These are phyloP conservation scores for Boletus sp. DNA, from an alignment of 1,284 basidiomycete species.

Conservation along the genomic window DNA sequence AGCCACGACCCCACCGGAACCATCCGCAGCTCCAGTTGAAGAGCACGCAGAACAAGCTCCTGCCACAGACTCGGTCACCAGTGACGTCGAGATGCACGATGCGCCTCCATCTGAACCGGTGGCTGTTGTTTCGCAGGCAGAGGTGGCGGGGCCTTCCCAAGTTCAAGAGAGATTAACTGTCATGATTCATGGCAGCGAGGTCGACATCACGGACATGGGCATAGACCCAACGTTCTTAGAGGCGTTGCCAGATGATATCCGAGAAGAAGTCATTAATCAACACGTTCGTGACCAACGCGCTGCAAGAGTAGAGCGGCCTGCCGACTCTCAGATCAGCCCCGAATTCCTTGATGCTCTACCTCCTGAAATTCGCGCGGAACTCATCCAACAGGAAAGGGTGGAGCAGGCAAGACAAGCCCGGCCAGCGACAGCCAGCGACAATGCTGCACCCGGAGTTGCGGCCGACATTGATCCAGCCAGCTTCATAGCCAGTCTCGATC, in stretches of 20 bases:
- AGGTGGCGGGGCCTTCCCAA: constrained; percentile 35
- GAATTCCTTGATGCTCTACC: constrained; percentile 98
- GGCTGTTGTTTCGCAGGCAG: constrained; percentile 14
- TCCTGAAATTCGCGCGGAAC: constrained; percentile 94
- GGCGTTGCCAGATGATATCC: constrained; percentile 97
- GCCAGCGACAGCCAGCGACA: constrained; percentile 42
- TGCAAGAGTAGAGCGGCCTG: constrained; percentile 65
- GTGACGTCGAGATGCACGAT: constrained; percentile 32
- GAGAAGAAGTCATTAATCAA: constrained; percentile 97
- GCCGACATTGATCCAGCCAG: constrained; percentile 82
- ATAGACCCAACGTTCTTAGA: constrained; percentile 99
- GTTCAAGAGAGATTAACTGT: constrained; percentile 70
- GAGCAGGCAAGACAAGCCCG: constrained; percentile 69
- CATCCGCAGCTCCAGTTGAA: constrained; percentile 5
- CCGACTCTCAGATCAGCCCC: constrained; percentile 85
- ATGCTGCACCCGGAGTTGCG: constrained; percentile 44
- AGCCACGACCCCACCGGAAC: constrained; percentile 5
- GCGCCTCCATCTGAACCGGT: constrained; percentile 17
- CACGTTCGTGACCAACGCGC: constrained; percentile 91
- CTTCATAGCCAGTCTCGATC: constrained; percentile 86
- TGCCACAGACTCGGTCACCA: constrained; percentile 13
- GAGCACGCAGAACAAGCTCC: constrained; percentile 14
- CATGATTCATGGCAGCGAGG: constrained; percentile 86
- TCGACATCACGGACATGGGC: constrained; percentile 98
- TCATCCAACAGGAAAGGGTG: constrained; percentile 90